Evolutionary conservation across 2,329 filamentous ascomycete genomes (phyloP).

Genomic region (Fusarium mangiferae): DNA sequence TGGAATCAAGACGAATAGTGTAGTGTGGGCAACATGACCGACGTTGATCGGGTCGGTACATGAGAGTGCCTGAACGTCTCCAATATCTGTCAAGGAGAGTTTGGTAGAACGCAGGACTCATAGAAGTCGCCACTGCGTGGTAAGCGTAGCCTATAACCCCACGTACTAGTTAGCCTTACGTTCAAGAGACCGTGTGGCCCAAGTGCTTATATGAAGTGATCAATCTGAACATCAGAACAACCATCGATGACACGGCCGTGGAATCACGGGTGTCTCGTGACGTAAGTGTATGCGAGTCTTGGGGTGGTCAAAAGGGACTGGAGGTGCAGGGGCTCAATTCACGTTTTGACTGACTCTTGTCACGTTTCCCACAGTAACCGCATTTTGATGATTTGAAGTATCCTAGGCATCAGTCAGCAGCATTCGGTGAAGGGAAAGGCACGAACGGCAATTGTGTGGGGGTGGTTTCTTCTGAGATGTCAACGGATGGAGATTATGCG

Average conservation of each 20-base stretch:
- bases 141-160: slow-evolving; percentile 73
- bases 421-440: slow-evolving; percentile 15
- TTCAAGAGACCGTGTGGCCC: slow-evolving; percentile 1
- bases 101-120: slow-evolving; percentile 77
- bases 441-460: slow-evolving; percentile 33
- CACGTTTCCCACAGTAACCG: slow-evolving; percentile 62
- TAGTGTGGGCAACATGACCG: slow-evolving; percentile 93
- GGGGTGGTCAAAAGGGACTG: not conserved
- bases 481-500: slow-evolving; percentile 5
- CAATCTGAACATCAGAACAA: slow-evolving; percentile 2
- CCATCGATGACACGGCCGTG: slow-evolving; percentile 11
- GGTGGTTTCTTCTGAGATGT: slow-evolving; percentile 27
- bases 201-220: not conserved
- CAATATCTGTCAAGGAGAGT: slow-evolving; percentile 78
- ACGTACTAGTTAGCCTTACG: slow-evolving; percentile 37
- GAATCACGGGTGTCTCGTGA: slow-evolving; percentile 1
- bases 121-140: slow-evolving; percentile 70
- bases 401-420: slow-evolving; percentile 50
- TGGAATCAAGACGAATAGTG: slow-evolving; percentile 77
- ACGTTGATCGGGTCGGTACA: slow-evolving; percentile 82
- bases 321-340: slow-evolving; percentile 34
- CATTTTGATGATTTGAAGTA: slow-evolving; percentile 64
- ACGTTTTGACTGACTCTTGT: slow-evolving; percentile 63
- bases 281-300: slow-evolving; percentile 7
- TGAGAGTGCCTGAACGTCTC: slow-evolving; percentile 76